Conservation (phyloP, 2,329 filamentous ascomycete species). For the Venturiaceae sp. region DNA sequence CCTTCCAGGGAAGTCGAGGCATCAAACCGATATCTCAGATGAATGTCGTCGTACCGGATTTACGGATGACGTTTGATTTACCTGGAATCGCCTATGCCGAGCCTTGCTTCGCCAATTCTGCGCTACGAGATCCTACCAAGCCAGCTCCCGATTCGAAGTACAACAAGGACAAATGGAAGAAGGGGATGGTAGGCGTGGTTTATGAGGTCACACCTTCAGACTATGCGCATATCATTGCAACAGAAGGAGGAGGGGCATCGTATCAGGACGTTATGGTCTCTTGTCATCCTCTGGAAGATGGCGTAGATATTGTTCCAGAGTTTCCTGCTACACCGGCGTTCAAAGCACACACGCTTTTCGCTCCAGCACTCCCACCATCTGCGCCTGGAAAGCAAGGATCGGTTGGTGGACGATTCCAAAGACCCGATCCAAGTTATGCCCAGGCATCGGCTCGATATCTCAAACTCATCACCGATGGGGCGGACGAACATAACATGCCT, state of each 20-base stretch:
- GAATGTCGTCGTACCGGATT: conserved; percentile 70
- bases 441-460: conserved; percentile 81
- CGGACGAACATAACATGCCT: conserved; percentile 70
- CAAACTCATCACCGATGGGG: conserved; percentile 68
- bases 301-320: conserved; percentile 43
- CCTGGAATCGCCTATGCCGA: conserved; percentile 78
- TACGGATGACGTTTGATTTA: conserved; percentile 76
- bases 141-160: conserved; percentile 23
- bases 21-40: conserved; percentile 73
- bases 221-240: conserved; percentile 77
- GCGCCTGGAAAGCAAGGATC: conserved; percentile 18
- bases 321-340: conserved; percentile 53
- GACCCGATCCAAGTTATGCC: conserved; percentile 61
- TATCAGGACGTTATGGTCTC: conserved; percentile 77
- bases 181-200: conserved; percentile 82
- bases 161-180: conserved; percentile 58
- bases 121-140: conserved; percentile 34
- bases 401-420: conserved; percentile 35
- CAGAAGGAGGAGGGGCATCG: conserved; percentile 77
- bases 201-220: conserved; percentile 85
- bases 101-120: conserved; percentile 85
- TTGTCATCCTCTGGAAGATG: conserved; percentile 57
- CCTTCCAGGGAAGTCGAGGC: conserved; percentile 61
- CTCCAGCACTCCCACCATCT: conserved; percentile 36
- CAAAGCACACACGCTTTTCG: conserved; percentile 76